Evolutionary conservation across 352 stramenopile genomes (phyloP).

Genomic region (Thalassiosira hispida): DNA sequence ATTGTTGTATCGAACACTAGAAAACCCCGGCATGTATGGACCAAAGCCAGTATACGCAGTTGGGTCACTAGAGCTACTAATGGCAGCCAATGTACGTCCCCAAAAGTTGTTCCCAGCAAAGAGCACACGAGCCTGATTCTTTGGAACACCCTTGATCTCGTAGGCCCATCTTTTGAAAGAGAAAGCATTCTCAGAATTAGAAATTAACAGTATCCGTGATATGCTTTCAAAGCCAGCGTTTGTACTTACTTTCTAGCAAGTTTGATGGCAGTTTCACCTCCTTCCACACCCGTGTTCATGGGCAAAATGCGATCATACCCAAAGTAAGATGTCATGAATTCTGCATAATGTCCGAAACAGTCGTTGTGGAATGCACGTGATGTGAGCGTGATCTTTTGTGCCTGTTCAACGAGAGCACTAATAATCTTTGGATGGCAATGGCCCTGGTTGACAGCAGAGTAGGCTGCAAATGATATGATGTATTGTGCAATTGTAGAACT

Average conservation of each 20-base stretch:
- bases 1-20: constrained; percentile 92
- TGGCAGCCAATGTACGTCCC: constrained; percentile 96
- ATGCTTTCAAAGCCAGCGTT: too few relatives aligned
- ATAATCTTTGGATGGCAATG: constrained; percentile 99
- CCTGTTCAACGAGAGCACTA: constrained; percentile 92
- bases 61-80: constrained; percentile 92
- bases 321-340: constrained; percentile 97
- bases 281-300: constrained; percentile 95
- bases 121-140: constrained; percentile 91
- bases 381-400: constrained; percentile 94
- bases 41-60: constrained; percentile 91
- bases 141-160: constrained; percentile 94
- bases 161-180: constrained; percentile 92
- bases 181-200: constrained; percentile 27
- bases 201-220: background rate
- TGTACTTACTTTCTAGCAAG: constrained; percentile 86
- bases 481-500: constrained; percentile 1
- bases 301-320: constrained; percentile 97
- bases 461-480: constrained; percentile 60
- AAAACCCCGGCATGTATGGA: constrained; percentile 98
- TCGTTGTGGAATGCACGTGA: constrained; percentile 99
- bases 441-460: constrained; percentile 92
- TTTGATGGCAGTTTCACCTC: constrained; percentile 98
- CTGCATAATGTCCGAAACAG: constrained; percentile 94
- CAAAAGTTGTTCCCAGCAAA: constrained; percentile 99